These are phyloP conservation scores for Skeletonema tropicum DNA, from an alignment of 108 stramenopile genomes.

Conservation along the genomic window DNA sequence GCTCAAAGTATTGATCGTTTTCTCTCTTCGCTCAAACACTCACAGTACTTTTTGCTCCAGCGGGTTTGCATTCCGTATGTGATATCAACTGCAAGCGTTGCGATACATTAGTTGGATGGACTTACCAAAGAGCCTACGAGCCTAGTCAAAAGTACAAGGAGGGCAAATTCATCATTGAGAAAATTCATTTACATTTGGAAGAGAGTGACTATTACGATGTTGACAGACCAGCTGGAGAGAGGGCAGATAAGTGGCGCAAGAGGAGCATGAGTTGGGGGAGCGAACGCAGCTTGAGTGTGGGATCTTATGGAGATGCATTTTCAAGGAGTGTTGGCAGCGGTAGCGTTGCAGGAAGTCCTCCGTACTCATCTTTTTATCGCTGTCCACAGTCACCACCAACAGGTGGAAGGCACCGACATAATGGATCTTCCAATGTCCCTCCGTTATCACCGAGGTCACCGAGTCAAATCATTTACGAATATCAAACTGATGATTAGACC, in stretches of 20 bases:
- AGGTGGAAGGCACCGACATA: background rate
- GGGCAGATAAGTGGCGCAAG: conserved; percentile 71
- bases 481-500: conserved; percentile 18
- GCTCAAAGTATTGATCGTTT: no score
- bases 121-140: conserved; percentile 90
- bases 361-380: background rate
- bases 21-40: no score
- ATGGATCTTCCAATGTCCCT: background rate
- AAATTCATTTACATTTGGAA: conserved; percentile 83
- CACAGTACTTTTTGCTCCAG: no score
- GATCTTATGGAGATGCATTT: conserved; percentile 16
- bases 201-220: conserved; percentile 68
- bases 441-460: conserved; percentile 35
- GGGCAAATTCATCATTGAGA: conserved; percentile 94
- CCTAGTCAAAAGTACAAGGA: conserved; percentile 92
- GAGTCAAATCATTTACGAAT: conserved; percentile 50
- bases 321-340: background rate
- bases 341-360: background rate
- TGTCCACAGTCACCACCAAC: background rate
- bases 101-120: conserved; percentile 91
- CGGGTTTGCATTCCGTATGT: conserved; percentile 92
- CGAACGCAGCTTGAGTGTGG: conserved; percentile 34
- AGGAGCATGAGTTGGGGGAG: conserved; percentile 83
- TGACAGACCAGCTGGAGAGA: conserved; percentile 72
- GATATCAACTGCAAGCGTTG: conserved; percentile 95